These are phyloP conservation scores for Pseudogymnoascus sp. DNA, from an alignment of 2,329 filamentous ascomycete genomes.

Conservation along the genomic window DNA sequence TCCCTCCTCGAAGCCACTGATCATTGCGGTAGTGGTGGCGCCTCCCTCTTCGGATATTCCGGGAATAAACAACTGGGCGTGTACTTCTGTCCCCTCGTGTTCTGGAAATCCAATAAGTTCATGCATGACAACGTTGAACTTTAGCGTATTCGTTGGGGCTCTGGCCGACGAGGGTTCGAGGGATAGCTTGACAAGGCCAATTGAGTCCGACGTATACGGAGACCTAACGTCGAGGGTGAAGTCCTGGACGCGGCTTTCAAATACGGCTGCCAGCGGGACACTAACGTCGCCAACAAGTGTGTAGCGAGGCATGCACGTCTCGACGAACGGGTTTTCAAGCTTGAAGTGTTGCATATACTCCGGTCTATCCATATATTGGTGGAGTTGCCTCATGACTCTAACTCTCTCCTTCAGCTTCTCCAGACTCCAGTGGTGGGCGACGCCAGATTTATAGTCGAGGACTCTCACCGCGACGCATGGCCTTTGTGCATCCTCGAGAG, in stretches of 20 bases:
- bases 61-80: slow-evolving; percentile 93
- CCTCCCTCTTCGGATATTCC: slow-evolving; percentile 84
- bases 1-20: slow-evolving; percentile 86
- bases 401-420: slow-evolving; percentile 85
- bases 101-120: slow-evolving; percentile 92
- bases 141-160: slow-evolving; percentile 83
- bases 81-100: slow-evolving; percentile 88
- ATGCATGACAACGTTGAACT: slow-evolving; percentile 98
- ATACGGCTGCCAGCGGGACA: slow-evolving; percentile 85
- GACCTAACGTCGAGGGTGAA: slow-evolving; percentile 86
- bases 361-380: slow-evolving; percentile 91
- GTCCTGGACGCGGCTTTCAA: slow-evolving; percentile 89
- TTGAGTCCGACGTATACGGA: slow-evolving; percentile 81
- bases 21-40: slow-evolving; percentile 91
- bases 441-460: slow-evolving; percentile 77
- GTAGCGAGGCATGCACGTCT: slow-evolving; percentile 84
- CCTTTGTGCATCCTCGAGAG: slow-evolving; percentile 72
- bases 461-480: slow-evolving; percentile 87
- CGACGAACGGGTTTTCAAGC: slow-evolving; percentile 86
- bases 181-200: slow-evolving; percentile 84
- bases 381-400: slow-evolving; percentile 89
- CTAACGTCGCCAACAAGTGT: slow-evolving; percentile 89
- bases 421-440: slow-evolving; percentile 89
- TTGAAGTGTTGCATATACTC: slow-evolving; percentile 92
- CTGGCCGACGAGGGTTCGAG: slow-evolving; percentile 89